phyloP scores from a whole-genome alignment of 2,329 filamentous ascomycete genomes.

The Colletotrichum acutatum region DNA sequence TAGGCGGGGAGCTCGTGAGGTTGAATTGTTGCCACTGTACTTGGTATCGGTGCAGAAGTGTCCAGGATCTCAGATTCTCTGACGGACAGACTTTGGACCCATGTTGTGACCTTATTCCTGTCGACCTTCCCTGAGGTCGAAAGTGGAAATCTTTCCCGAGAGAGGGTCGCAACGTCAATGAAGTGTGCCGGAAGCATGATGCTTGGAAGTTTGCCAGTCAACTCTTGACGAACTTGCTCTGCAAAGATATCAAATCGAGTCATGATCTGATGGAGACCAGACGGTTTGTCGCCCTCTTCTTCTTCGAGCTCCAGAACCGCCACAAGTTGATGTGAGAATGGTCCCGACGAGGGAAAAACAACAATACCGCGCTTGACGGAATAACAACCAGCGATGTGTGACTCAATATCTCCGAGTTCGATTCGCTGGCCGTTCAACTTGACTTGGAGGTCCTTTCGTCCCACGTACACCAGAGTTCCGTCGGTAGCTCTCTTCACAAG shows the following conservation, averaged over 20 bases:
- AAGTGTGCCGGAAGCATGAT: constrained; percentile 22
- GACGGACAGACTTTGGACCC: not conserved
- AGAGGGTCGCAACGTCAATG: not conserved
- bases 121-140: not conserved
- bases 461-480: constrained; percentile 34
- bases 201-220: not conserved
- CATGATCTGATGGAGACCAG: not conserved
- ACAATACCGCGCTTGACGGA: not conserved
- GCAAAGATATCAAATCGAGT: not conserved
- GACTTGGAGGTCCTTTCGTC: constrained; percentile 39
- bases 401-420: constrained; percentile 39
- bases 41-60: fast-evolving
- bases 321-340: constrained; percentile 7
- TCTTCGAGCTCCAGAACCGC: constrained; percentile 5
- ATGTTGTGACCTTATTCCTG: not conserved
- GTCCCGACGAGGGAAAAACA: not conserved
- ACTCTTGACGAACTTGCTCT: not conserved
- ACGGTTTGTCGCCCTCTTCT: too few species aligned
- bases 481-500: constrained; percentile 42
- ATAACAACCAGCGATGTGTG: not conserved
- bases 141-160: not conserved
- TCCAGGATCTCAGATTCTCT: not conserved
- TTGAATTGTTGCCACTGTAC: not conserved
- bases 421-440: constrained; percentile 40
- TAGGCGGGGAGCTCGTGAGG: not conserved